These are phyloP conservation scores for Cordia subcordata DNA, from an alignment of 257 asterid species.

Conservation along the genomic window DNA sequence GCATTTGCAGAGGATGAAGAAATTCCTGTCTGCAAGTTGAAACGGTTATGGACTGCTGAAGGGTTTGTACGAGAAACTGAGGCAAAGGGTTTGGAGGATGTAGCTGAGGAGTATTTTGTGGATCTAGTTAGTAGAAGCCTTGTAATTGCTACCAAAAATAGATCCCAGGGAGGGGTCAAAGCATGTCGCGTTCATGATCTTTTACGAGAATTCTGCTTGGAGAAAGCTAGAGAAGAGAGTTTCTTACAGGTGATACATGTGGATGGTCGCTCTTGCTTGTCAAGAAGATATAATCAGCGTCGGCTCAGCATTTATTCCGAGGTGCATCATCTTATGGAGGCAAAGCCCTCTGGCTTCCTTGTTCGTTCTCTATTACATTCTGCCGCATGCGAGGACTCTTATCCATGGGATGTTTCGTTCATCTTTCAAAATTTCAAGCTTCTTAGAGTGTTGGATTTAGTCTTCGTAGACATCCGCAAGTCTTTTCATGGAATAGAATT, in stretches of 20 bases:
- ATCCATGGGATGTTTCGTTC: neutral
- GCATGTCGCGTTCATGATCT: neutral
- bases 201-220: neutral
- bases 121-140: neutral
- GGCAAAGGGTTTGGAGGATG: neutral
- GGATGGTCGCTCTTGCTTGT: no score
- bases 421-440: neutral
- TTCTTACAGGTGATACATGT: neutral
- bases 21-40: neutral
- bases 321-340: neutral
- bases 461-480: neutral
- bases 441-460: neutral
- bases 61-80: neutral
- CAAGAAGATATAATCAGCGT: neutral
- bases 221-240: neutral
- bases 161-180: neutral
- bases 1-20: neutral
- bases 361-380: neutral
- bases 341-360: neutral
- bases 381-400: neutral
- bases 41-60: conserved; percentile 2
- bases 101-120: neutral
- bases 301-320: neutral
- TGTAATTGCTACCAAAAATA: neutral
- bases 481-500: neutral